These are phyloP conservation scores for Bretziella fagacearum DNA, from an alignment of 2,329 filamentous ascomycete genomes.

Conservation along the genomic window DNA sequence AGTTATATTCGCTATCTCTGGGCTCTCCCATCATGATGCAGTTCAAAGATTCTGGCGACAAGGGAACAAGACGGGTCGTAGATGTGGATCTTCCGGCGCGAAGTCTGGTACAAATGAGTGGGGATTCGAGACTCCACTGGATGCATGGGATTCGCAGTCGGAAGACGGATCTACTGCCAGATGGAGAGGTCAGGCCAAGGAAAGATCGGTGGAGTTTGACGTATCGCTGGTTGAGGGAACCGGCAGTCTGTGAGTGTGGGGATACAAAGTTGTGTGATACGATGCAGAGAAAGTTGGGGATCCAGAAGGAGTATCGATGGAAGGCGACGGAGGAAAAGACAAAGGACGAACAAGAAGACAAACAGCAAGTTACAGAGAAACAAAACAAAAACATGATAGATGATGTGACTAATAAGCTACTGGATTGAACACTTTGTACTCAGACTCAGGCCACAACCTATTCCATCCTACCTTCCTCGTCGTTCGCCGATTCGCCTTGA, in stretches of 20 bases:
- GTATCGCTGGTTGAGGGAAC: slow-evolving; percentile 34
- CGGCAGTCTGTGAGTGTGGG: slow-evolving; percentile 33
- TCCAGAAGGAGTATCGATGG: slow-evolving; percentile 35
- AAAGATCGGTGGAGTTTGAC: slow-evolving; percentile 37
- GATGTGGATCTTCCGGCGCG: slow-evolving; percentile 32
- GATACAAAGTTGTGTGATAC: slow-evolving; percentile 34
- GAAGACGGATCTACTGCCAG: slow-evolving; percentile 33
- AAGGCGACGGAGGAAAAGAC: slow-evolving; percentile 19
- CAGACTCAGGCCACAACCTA: no score
- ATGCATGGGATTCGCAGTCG: slow-evolving; percentile 37
- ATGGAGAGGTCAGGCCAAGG: slow-evolving; percentile 26
- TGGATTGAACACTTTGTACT: no score
- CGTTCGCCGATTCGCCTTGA: no score
- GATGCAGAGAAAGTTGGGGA: slow-evolving; percentile 28
- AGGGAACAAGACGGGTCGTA: slow-evolving; percentile 17
- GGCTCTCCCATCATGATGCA: slow-evolving; percentile 29
- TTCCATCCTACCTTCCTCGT: no score
- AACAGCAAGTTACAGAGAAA: background rate
- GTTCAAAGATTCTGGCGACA: slow-evolving; percentile 22
- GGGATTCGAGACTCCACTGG: slow-evolving; percentile 35
- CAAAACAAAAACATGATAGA: no score
- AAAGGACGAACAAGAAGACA: background rate
- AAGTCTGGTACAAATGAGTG: slow-evolving; percentile 35
- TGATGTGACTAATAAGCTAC: no score
- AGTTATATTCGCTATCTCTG: slow-evolving; percentile 29